phyloP scores from a whole-genome alignment of 495 filamentous ascomycete species.

The Rusavskia elegans region DNA sequence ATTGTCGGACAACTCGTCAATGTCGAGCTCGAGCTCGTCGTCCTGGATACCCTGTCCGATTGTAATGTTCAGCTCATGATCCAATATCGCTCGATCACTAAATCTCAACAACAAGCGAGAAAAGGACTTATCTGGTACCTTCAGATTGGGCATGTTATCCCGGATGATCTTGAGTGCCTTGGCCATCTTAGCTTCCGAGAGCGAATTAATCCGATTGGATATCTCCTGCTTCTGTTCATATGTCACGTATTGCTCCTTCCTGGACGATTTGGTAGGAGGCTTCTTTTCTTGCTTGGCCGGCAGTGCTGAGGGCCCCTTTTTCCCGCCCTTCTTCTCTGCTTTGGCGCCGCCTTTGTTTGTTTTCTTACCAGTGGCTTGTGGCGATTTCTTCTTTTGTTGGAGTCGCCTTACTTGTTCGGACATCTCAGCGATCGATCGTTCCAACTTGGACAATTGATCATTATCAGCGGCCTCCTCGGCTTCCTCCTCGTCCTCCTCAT shows the following conservation, averaged over 20 bases:
- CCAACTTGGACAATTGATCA: slow-evolving; percentile 50
- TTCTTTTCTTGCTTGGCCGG: slow-evolving; percentile 36
- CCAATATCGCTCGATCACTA: background rate
- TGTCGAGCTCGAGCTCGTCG: slow-evolving; percentile 81
- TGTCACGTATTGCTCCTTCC: slow-evolving; percentile 40
- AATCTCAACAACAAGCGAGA: background rate
- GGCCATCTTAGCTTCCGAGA: slow-evolving; percentile 57
- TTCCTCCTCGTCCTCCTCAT: slow-evolving; percentile 47
- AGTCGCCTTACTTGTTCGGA: slow-evolving; percentile 37
- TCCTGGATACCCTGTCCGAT: slow-evolving; percentile 53
- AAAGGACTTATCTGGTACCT: slow-evolving; percentile 25
- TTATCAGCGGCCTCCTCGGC: slow-evolving; percentile 35
- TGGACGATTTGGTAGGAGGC: slow-evolving; percentile 22
- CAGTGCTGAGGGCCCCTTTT: slow-evolving; percentile 31
- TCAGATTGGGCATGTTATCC: slow-evolving; percentile 63
- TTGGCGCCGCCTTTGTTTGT: slow-evolving; percentile 30
- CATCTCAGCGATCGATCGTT: slow-evolving; percentile 48
- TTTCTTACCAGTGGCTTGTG: slow-evolving; percentile 43
- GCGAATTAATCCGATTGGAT: slow-evolving; percentile 57
- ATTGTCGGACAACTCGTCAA: slow-evolving; percentile 62
- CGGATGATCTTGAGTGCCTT: slow-evolving; percentile 82
- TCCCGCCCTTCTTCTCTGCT: slow-evolving; percentile 33
- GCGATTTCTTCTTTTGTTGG: slow-evolving; percentile 47
- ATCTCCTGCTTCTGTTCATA: slow-evolving; percentile 76
- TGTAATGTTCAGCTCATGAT: slow-evolving; percentile 9